Conservation (phyloP, 371 early-diverging fungal genomes). For the Apophysomyces trapeziformis region DNA sequence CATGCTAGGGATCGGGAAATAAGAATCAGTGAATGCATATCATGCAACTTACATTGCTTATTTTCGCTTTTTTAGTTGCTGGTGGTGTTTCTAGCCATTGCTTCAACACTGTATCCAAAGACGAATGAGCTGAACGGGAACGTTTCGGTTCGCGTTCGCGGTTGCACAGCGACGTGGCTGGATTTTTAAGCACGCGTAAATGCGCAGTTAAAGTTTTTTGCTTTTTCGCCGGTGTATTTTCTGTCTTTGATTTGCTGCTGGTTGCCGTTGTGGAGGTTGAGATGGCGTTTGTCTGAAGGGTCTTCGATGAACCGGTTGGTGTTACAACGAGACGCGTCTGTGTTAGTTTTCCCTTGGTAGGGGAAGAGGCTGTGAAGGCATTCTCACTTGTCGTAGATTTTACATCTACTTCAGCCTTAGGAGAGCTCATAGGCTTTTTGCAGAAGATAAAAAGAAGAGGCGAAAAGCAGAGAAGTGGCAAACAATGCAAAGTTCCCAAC, state of each 20-base stretch:
- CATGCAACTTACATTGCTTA: conserved; percentile 1
- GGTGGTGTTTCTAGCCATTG: conserved; percentile 40
- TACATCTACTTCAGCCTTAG: background rate
- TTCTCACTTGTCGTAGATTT: background rate
- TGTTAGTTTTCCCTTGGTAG: background rate
- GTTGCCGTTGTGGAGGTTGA: background rate
- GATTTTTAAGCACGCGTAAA: background rate
- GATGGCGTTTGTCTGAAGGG: background rate
- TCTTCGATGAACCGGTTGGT: background rate
- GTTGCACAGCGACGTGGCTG: background rate
- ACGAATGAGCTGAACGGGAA: conserved; percentile 32
- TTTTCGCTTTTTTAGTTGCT: conserved; percentile 8
- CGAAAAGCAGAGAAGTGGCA: background rate
- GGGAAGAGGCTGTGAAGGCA: background rate
- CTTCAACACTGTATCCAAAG: conserved; percentile 32
- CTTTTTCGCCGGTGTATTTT: background rate
- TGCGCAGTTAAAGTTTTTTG: background rate
- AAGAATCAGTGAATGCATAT: background rate
- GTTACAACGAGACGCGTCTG: background rate
- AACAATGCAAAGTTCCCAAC: conserved; percentile 4
- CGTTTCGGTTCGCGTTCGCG: conserved; percentile 24
- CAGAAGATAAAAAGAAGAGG: background rate
- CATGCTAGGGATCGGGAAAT: conserved; percentile 54
- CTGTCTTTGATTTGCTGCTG: background rate
- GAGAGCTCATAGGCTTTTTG: background rate